Evolutionary conservation across 768 basidiomycete species (phyloP), one percentile per base, ranked within the genome.

Genomic region (Trametes maxima): DNA sequence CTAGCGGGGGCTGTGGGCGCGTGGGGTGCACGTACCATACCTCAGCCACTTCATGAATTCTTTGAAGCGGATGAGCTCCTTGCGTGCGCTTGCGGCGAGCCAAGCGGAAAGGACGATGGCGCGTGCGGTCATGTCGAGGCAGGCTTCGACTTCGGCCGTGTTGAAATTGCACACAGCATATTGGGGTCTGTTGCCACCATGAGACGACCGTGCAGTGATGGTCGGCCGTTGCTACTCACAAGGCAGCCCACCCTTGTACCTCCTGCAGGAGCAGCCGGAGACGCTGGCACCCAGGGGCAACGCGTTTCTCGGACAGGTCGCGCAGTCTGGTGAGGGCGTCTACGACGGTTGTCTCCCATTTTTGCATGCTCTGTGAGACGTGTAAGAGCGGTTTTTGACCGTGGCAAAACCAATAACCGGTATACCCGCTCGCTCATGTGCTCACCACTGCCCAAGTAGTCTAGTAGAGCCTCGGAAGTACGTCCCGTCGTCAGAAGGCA

Each of bases 341-440:
- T 11, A 79, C 78, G 65, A 92, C 82, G 4, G 85, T 85, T 1
- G 83, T 78, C 70, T 94, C 91, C 92, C 92, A 94, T 71, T 91
- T 92, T 70, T 87, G 86, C 57, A 94, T 79, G 48, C 86, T 85
- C 92, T 94, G 45, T 59, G 45, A 6, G n/a, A 46, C 28, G 25
- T 45, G n/a, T 46, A n/a, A 46, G 56, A 28, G 13, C 8, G n/a
- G 44, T 16, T 22, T 16, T 17, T n/a, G n/a, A 44, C 40, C 51
- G 35, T 22, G 13, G 3, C 35, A 63, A 63, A 22, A 49, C 16
- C 24, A 14, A 63, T 46, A 43, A 44, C 45, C 58, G 40, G 71
- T 76, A 66, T 75, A 92, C 92, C 71, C 92, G 79, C 75, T 94
- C 92, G 60, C 87, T 90, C 81, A 89, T 89, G 68, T 88, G 86